These are phyloP conservation scores for Hypsizygus marmoreus DNA, from an alignment of 768 basidiomycete genomes.

Conservation along the genomic window DNA sequence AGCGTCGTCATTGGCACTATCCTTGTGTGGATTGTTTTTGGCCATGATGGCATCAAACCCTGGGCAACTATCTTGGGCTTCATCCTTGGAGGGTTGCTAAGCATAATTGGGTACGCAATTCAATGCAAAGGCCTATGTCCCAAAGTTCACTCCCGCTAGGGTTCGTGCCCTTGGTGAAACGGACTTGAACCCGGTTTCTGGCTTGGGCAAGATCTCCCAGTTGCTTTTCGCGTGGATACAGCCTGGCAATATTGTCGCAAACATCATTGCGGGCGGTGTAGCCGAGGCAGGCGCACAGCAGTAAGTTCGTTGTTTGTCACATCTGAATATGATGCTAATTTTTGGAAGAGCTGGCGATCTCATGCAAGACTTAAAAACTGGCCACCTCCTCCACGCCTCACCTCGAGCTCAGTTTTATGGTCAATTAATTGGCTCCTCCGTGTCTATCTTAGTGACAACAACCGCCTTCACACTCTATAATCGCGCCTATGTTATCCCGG, in stretches of 20 bases:
- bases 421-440: constrained; percentile 85
- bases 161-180: constrained; percentile 96
- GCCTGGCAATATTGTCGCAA: constrained; percentile 95
- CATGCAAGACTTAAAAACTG: constrained; percentile 99
- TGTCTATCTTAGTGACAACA: constrained; percentile 87
- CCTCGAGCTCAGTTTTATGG: constrained; percentile 94
- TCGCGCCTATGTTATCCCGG: constrained; percentile 85
- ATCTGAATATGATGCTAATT: constrained; percentile 6
- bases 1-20: constrained; percentile 72
- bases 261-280: constrained; percentile 96
- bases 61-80: constrained; percentile 94
- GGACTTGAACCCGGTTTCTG: constrained; percentile 90
- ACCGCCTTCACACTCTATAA: constrained; percentile 88
- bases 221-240: constrained; percentile 93
- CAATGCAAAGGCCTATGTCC: background rate
- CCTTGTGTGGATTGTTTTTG: constrained; percentile 89
- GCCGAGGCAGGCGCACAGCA: constrained; percentile 95
- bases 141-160: constrained; percentile 35
- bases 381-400: constrained; percentile 88
- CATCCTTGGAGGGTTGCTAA: constrained; percentile 78
- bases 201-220: constrained; percentile 93
- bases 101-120: constrained; percentile 83
- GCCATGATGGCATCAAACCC: constrained; percentile 87
- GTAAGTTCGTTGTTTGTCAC: constrained; percentile 40
- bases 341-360: constrained; percentile 83